These are phyloP conservation scores for Apostasia ramifera DNA, from an alignment of 106 monocot species.

Conservation along the genomic window DNA sequence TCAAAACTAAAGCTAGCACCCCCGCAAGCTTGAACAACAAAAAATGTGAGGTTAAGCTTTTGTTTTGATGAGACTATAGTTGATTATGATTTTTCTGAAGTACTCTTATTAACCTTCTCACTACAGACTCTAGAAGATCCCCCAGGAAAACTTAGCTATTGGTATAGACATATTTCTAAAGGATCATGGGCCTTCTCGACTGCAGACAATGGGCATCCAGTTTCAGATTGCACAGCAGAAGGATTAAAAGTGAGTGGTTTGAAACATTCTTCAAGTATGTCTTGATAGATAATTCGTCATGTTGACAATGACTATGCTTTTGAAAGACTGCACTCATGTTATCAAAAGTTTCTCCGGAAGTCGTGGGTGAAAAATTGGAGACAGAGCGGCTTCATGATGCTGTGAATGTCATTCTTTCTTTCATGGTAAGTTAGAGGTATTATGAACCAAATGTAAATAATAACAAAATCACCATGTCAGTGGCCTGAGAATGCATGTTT, in stretches of 20 bases:
- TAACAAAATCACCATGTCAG: too few species aligned
- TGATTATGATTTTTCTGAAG: too few species aligned
- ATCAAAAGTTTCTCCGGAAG: slow-evolving; percentile 25
- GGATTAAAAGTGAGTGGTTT: slow-evolving; percentile 19
- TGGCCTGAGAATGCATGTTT: too few species aligned
- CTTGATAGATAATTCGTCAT: neutral
- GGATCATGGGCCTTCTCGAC: slow-evolving; percentile 48
- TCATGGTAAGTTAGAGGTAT: neutral
- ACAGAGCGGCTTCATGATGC: slow-evolving; percentile 31
- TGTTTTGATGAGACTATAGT: too few species aligned
- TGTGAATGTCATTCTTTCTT: slow-evolving; percentile 39
- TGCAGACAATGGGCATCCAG: slow-evolving; percentile 41
- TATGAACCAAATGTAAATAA: too few species aligned
- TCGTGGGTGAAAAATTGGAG: slow-evolving; percentile 34
- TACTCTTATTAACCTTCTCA: too few species aligned
- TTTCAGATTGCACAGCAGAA: slow-evolving; percentile 45
- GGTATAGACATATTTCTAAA: slow-evolving; percentile 44
- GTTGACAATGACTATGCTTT: neutral
- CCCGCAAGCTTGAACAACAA: too few species aligned
- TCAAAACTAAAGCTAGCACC: too few species aligned
- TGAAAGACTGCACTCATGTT: slow-evolving; percentile 29
- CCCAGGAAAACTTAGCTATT: slow-evolving; percentile 18
- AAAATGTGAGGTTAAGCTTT: too few species aligned
- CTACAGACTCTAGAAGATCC: slow-evolving; percentile 30
- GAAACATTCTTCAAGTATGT: neutral